Evolutionary conservation across 1,284 basidiomycete genomes (phyloP).

Genomic region (Heterobasidion annosum): DNA sequence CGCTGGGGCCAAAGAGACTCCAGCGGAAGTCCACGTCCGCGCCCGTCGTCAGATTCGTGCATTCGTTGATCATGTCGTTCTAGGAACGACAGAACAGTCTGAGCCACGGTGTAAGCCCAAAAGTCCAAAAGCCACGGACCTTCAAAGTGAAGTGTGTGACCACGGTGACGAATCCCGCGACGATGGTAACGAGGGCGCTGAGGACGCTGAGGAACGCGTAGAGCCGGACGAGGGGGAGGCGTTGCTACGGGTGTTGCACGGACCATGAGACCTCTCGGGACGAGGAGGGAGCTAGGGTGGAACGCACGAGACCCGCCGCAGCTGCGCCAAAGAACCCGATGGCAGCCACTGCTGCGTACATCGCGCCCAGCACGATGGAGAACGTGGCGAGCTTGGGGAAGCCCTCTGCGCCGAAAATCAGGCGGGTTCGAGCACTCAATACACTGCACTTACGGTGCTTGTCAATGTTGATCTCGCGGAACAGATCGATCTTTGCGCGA

Average conservation of each 20-base stretch:
- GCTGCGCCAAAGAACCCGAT: conserved; percentile 54
- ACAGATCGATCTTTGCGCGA: conserved; percentile 42
- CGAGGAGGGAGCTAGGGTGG: not conserved
- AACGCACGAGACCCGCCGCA: conserved; percentile 45
- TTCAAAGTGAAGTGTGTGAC: conserved; percentile 64
- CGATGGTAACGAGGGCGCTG: conserved; percentile 43
- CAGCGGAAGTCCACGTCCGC: conserved; percentile 13
- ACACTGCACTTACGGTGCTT: conserved; percentile 32
- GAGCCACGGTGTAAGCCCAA: not conserved
- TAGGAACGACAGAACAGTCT: conserved; percentile 13
- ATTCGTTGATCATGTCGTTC: conserved; percentile 38
- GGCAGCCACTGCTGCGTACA: conserved; percentile 40
- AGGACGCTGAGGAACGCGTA: conserved; percentile 47
- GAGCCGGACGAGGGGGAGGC: conserved; percentile 39
- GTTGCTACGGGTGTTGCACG: conserved; percentile 37
- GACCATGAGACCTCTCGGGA: not conserved
- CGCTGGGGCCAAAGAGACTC: conserved; percentile 14
- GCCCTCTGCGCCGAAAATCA: conserved; percentile 23
- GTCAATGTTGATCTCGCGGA: conserved; percentile 42
- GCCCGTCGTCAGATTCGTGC: conserved; percentile 12
- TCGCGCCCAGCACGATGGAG: conserved; percentile 49
- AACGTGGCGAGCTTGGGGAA: conserved; percentile 43
- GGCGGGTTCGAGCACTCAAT: not conserved
- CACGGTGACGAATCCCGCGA: conserved; percentile 43
- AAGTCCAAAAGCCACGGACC: conserved; percentile 24